phyloP scores from a whole-genome alignment of 306 rosid genomes.

The Cucurbita moschata region DNA sequence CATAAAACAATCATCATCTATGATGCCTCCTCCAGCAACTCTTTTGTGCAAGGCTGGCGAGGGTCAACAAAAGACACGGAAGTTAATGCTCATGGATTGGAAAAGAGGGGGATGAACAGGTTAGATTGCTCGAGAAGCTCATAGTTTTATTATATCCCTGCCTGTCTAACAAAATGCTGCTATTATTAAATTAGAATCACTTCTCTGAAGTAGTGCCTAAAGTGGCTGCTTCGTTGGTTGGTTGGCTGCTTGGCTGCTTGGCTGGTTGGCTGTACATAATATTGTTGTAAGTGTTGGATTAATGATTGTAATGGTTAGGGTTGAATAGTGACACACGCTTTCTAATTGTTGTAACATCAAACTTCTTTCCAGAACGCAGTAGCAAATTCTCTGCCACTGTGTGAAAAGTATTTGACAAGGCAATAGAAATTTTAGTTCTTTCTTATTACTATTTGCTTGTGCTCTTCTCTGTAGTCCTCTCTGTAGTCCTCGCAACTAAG shows the following conservation, averaged over 20 bases:
- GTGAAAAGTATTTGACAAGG: constrained; percentile 20
- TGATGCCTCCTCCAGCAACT: constrained; percentile 74
- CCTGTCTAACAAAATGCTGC: not conserved
- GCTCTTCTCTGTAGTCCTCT: not conserved
- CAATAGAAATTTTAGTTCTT: constrained; percentile 21
- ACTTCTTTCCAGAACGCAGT: constrained; percentile 37
- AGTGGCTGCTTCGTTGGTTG: not conserved
- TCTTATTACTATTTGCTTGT: constrained; percentile 9
- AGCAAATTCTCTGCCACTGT: constrained; percentile 33
- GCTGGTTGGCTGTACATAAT: constrained; percentile 33
- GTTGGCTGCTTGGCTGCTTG: constrained; percentile 10
- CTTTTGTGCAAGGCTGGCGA: constrained; percentile 33
- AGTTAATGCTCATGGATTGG: constrained; percentile 55
- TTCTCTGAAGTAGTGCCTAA: not conserved
- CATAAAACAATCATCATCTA: constrained; percentile 34
- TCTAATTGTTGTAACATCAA: constrained; percentile 52
- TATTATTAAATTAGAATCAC: not conserved
- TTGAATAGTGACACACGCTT: constrained; percentile 22
- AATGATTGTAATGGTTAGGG: constrained; percentile 3
- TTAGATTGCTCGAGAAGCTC: constrained; percentile 23
- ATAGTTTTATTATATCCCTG: not conserved
- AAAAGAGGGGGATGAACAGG: constrained; percentile 45
- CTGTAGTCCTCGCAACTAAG: not conserved
- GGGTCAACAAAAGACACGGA: constrained; percentile 44
- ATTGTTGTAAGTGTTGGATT: constrained; percentile 25